A percentile compares a stretch with the other conserved stretches of the same genome.
phyloP scores from a whole-genome alignment of 768 basidiomycete genomes.

The Stropharia rugosoannulata region DNA sequence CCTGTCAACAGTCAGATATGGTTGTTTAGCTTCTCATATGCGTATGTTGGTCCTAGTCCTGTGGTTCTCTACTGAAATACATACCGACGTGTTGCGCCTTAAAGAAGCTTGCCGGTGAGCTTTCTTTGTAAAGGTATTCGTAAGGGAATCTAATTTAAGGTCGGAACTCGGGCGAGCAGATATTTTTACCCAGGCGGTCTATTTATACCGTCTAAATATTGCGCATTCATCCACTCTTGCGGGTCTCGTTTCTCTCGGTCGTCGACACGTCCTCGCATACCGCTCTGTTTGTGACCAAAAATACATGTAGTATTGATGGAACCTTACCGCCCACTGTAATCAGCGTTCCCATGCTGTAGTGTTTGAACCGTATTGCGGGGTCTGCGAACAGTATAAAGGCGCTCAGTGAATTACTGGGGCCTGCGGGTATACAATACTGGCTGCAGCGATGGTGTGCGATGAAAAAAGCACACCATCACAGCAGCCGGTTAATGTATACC shows the following conservation, averaged over 20 bases:
- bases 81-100: too few species aligned
- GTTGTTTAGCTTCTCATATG: too few species aligned
- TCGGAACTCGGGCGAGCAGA: too few species aligned
- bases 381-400: not conserved
- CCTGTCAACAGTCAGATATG: too few species aligned
- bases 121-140: too few species aligned
- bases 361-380: not conserved
- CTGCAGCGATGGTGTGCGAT: constrained; percentile 2
- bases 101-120: too few species aligned
- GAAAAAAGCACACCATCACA: not conserved
- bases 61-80: too few species aligned
- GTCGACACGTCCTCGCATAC: not conserved
- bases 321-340: too few species aligned
- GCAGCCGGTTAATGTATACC: not conserved
- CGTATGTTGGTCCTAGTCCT: too few species aligned
- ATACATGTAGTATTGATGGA: not conserved
- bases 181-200: too few species aligned
- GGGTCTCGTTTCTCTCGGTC: not conserved
- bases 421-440: not conserved
- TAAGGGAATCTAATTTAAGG: too few species aligned
- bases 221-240: not conserved
- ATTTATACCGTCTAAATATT: not conserved
- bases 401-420: not conserved
- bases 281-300: not conserved
- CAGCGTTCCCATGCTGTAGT: not conserved